Evolutionary conservation across 75 land plant genomes (phyloP).

Genomic region (Selaginella tamariscina): DNA sequence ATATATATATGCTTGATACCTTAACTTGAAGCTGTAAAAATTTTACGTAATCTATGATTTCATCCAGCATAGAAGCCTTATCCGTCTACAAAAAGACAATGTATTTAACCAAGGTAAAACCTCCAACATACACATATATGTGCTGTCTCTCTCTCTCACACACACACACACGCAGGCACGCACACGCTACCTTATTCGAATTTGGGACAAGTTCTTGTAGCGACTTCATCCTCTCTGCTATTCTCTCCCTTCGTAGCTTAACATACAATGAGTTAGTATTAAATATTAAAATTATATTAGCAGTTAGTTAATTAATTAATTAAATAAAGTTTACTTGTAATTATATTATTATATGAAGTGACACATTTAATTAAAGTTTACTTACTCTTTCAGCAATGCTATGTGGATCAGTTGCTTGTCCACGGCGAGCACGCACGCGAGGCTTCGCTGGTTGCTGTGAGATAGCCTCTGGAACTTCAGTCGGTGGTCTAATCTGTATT

Average conservation of each 20-base stretch:
- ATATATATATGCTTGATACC: constrained; percentile 15
- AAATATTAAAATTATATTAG: too few relatives aligned
- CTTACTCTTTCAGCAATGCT: constrained; percentile 64
- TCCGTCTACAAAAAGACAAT: constrained; percentile 43
- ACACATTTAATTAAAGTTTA: background rate
- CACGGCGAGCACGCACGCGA: constrained; percentile 66
- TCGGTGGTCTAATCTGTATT: background rate
- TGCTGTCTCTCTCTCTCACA: too few relatives aligned
- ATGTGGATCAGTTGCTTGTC: constrained; percentile 70
- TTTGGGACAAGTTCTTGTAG: constrained; percentile 78
- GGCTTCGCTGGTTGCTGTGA: constrained; percentile 13
- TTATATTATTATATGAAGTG: too few relatives aligned
- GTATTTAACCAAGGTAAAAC: background rate
- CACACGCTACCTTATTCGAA: constrained; percentile 58
- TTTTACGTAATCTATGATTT: constrained; percentile 80
- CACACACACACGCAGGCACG: too few relatives aligned
- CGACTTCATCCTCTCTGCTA: constrained; percentile 79
- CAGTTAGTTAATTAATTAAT: too few relatives aligned
- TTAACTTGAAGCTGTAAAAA: constrained; percentile 92
- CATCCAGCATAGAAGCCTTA: constrained; percentile 90
- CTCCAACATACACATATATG: too few relatives aligned
- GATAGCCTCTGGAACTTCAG: background rate
- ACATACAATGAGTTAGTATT: background rate
- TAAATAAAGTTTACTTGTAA: too few relatives aligned
- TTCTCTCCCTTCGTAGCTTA: constrained; percentile 72